Base-by-base conservation (phyloP, 768 basidiomycete genomes). In the Exsudoporus frostii region DNA sequence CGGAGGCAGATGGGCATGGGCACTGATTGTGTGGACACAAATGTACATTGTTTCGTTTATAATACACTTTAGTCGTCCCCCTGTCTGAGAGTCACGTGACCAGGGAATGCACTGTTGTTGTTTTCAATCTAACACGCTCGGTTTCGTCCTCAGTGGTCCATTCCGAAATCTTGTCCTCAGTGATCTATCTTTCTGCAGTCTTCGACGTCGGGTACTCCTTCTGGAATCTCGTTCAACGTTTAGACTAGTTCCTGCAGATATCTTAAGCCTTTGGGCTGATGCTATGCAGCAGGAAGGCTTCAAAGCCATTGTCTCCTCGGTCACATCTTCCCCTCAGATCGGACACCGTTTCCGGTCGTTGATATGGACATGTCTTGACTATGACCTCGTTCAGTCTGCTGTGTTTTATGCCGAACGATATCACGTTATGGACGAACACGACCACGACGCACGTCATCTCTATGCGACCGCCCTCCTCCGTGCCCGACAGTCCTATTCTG, bases 391-490 rank as follows among this genome's bases (percentile, higher is more conserved):
- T 61, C 81, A 79, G 69, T 85, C 90, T 13, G 92, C 92, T 37
- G 80, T 91, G 42, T 96, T 96, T 75, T 90, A 90, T 73, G 90
- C 92, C 33, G 93, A 95, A 72, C 76, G 90, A 58, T 90, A 90
- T 68, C 87, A 79, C 67, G 80, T 83, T 37, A 72, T 90, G 69
- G 85, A 89, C 70, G 76, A 78, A 55, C 68, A 74, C 29, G 84
- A 82, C 70, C 92, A 95, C 67, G 85, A 90, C 65, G 84, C 90
- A 59, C 82, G 89, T 51, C 91, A 91, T 75, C 79, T 94, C 41
- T 90, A 90, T 76, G 90, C 92, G 58, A 85, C 81, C 39, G 78
- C 85, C 19, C 81, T 94, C 57, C 78, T 91, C 40, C 81, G 77
- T 7, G 79, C 83, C 59, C 80, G 79, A 51, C 86, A 88, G 64